Evolutionary conservation across 306 rosid species (phyloP).

Genomic region (Castanospermum australe): DNA sequence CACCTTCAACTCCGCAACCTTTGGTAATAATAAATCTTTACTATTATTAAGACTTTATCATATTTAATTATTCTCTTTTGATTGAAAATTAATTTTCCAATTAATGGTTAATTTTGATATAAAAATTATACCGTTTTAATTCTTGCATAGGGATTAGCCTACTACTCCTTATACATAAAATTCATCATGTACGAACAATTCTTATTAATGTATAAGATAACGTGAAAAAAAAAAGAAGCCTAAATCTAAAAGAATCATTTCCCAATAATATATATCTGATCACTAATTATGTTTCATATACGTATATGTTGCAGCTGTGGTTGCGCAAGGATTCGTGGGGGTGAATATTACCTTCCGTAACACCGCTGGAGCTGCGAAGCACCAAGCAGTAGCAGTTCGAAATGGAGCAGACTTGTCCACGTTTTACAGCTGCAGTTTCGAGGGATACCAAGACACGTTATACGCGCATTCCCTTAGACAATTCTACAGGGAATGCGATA

Average conservation of each 20-base stretch:
- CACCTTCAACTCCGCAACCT: slow-evolving; percentile 86
- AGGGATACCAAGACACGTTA: slow-evolving; percentile 85
- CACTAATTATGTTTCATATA: neutral
- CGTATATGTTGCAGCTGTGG: slow-evolving; percentile 57
- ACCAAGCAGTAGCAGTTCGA: slow-evolving; percentile 86
- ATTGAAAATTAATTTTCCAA: too few species aligned
- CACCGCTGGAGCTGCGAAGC: slow-evolving; percentile 87
- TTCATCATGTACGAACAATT: too few species aligned
- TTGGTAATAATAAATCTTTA: slow-evolving; percentile 44
- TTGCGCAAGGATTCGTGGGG: slow-evolving; percentile 73
- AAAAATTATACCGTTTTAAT: too few species aligned
- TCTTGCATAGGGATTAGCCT: too few species aligned
- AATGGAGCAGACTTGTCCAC: slow-evolving; percentile 83
- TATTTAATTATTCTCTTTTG: too few species aligned
- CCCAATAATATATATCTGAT: neutral
- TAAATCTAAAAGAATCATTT: neutral
- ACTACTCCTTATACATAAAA: too few species aligned
- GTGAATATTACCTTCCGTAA: slow-evolving; percentile 77
- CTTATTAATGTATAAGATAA: too few species aligned
- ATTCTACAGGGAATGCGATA: slow-evolving; percentile 83
- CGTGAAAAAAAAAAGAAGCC: too few species aligned
- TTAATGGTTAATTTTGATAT: too few species aligned
- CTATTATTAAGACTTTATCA: neutral
- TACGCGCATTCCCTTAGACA: slow-evolving; percentile 84
- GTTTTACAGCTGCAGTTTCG: slow-evolving; percentile 88